phyloP scores from a whole-genome alignment of 352 stramenopile genomes.

The Phytophthora constricta region DNA sequence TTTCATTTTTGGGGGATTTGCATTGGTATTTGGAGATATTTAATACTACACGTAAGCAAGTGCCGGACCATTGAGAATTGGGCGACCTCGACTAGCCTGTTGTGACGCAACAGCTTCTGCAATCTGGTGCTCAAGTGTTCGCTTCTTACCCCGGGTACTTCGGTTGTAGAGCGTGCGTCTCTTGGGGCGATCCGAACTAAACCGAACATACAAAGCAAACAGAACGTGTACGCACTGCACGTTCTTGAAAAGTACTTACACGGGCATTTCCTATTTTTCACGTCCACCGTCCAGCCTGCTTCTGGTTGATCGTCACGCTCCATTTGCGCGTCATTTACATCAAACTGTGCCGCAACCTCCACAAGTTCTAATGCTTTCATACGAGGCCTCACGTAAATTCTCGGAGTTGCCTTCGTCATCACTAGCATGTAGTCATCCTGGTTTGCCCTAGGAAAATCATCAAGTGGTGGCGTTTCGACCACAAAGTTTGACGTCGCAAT shows the following conservation, averaged over 20 bases:
- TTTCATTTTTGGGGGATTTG: too few relatives aligned
- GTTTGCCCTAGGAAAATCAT: neutral
- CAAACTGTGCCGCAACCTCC: neutral
- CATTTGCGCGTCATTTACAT: neutral
- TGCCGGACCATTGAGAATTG: neutral
- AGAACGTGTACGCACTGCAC: slow-evolving; percentile 1
- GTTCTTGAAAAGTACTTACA: slow-evolving; percentile 14
- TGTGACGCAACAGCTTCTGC: neutral
- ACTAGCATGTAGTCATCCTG: neutral
- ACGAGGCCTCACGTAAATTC: neutral
- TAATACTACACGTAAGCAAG: too few relatives aligned
- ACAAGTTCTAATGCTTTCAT: neutral
- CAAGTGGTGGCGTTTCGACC: neutral
- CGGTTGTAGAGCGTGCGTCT: neutral
- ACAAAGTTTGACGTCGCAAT: neutral
- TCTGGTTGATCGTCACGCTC: slow-evolving; percentile 4
- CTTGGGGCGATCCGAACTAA: neutral
- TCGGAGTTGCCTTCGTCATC: neutral
- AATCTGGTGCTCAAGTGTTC: too few relatives aligned
- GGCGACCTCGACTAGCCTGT: neutral
- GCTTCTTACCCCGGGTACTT: neutral
- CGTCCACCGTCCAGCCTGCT: neutral
- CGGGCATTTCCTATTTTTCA: neutral
- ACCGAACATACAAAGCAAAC: neutral
- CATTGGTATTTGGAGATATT: too few relatives aligned